Conservation (phyloP, 495 filamentous ascomycete genomes). For the Copromyces sp. region DNA sequence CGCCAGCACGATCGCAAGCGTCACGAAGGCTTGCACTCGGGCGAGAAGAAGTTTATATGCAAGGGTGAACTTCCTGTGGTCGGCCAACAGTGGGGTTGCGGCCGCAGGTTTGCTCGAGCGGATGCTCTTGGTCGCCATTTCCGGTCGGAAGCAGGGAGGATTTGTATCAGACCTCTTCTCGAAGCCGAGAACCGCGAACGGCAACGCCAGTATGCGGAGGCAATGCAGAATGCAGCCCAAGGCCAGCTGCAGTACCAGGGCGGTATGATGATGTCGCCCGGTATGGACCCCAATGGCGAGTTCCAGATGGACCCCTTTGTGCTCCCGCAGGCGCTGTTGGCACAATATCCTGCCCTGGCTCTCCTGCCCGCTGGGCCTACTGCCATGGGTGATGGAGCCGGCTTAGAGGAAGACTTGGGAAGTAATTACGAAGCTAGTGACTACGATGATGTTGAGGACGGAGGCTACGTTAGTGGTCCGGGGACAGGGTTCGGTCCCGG, state of each 20-base stretch:
- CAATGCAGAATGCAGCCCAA: conserved; percentile 41
- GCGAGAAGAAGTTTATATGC: conserved; percentile 96
- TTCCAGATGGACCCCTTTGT: conserved; percentile 50
- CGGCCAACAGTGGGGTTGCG: conserved; percentile 84
- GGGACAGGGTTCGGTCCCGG: conserved; percentile 40
- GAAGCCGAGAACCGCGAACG: conserved; percentile 82
- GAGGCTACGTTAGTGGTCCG: conserved; percentile 46
- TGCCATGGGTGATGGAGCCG: conserved; percentile 41
- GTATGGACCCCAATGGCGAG: conserved; percentile 33
- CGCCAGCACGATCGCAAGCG: conserved; percentile 89
- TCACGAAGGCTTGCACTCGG: conserved; percentile 82
- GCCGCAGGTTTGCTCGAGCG: conserved; percentile 84
- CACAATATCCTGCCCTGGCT: conserved; percentile 85
- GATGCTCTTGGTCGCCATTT: conserved; percentile 97
- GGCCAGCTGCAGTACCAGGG: conserved; percentile 33
- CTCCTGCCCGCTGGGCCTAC: conserved; percentile 67
- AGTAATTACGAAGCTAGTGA: conserved; percentile 88
- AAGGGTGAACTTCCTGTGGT: conserved; percentile 68
- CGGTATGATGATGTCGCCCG: conserved; percentile 30
- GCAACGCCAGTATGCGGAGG: conserved; percentile 50
- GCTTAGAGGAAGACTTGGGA: conserved; percentile 62
- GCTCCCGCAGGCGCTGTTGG: conserved; percentile 79
- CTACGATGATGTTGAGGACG: conserved; percentile 51
- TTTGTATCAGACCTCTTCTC: conserved; percentile 90
- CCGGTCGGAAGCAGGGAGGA: conserved; percentile 84